phyloP scores from a whole-genome alignment of 495 filamentous ascomycete genomes.

The Daldinia vernicosa region DNA sequence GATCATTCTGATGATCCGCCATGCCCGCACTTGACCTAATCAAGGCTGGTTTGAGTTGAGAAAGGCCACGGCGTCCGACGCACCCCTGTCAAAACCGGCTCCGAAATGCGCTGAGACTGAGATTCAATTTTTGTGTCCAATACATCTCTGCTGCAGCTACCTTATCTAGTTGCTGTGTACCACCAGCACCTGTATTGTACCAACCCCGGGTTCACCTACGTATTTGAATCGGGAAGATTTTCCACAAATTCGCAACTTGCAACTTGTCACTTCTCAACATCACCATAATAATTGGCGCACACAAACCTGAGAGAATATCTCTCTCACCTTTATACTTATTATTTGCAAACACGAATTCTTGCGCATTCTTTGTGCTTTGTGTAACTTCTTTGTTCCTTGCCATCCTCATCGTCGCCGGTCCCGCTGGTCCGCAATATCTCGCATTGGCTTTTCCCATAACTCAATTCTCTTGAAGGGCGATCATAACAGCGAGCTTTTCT shows the following conservation, averaged over 20 bases:
- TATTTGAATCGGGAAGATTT: conserved; percentile 33
- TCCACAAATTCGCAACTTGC: conserved; percentile 25
- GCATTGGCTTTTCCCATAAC: conserved; percentile 6
- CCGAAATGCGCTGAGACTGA: conserved; percentile 30
- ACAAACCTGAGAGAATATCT: not conserved
- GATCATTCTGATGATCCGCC: not conserved
- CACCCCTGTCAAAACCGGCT: conserved; percentile 30
- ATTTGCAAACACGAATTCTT: not conserved
- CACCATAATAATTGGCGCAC: conserved; percentile 5
- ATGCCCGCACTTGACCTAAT: conserved; percentile 10
- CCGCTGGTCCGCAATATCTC: conserved; percentile 26
- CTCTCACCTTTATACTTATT: not conserved
- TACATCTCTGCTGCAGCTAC: conserved; percentile 2
- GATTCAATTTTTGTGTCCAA: conserved; percentile 12
- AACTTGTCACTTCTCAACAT: conserved; percentile 13
- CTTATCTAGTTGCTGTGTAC: conserved; percentile 22
- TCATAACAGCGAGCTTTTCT: not conserved
- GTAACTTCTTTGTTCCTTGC: conserved; percentile 16
- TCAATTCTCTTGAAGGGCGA: not conserved
- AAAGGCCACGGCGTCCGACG: conserved; percentile 8
- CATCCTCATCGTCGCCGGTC: conserved; percentile 9
- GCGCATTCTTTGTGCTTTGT: conserved; percentile 24
- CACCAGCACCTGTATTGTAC: conserved; percentile 10
- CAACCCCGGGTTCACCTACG: conserved; percentile 27
- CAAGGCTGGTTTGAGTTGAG: not conserved